These are phyloP conservation scores for Leccinum truebloodii DNA, from an alignment of 768 basidiomycete genomes.

Conservation along the genomic window DNA sequence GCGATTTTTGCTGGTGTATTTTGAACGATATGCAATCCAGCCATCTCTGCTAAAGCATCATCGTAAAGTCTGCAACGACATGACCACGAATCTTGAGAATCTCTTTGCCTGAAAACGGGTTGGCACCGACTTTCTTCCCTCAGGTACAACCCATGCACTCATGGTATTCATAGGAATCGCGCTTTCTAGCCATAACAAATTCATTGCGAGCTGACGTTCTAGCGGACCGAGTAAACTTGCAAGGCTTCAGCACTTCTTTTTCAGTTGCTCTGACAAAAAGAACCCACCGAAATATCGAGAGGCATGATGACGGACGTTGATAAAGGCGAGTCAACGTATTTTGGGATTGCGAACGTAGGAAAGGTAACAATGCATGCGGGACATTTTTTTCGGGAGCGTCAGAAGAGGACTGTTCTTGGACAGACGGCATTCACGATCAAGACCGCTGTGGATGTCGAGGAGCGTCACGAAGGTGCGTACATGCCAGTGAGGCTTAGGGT, in stretches of 20 bases:
- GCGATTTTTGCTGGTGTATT: slow-evolving; percentile 59
- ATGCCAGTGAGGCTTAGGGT: slow-evolving; percentile 8
- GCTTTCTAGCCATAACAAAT: slow-evolving; percentile 84
- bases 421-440: slow-evolving; percentile 25
- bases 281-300: slow-evolving; percentile 83
- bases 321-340: slow-evolving; percentile 78
- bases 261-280: background rate
- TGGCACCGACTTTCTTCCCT: slow-evolving; percentile 63
- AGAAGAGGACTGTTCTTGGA: slow-evolving; percentile 20
- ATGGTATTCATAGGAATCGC: slow-evolving; percentile 66
- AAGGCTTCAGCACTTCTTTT: slow-evolving; percentile 6
- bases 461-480: background rate
- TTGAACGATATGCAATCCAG: slow-evolving; percentile 68
- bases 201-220: slow-evolving; percentile 86
- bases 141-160: slow-evolving; percentile 74
- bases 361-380: slow-evolving; percentile 73
- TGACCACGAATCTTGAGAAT: slow-evolving; percentile 5
- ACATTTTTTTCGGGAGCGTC: slow-evolving; percentile 23
- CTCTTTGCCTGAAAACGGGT: background rate
- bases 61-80: slow-evolving; percentile 62
- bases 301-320: slow-evolving; percentile 82
- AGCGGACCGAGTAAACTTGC: slow-evolving; percentile 71
- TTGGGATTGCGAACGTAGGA: slow-evolving; percentile 80
- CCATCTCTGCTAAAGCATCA: slow-evolving; percentile 60
- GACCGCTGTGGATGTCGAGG: background rate